phyloP scores from a whole-genome alignment of 2,329 filamentous ascomycete genomes.

The Ceratocystis ficicola region DNA sequence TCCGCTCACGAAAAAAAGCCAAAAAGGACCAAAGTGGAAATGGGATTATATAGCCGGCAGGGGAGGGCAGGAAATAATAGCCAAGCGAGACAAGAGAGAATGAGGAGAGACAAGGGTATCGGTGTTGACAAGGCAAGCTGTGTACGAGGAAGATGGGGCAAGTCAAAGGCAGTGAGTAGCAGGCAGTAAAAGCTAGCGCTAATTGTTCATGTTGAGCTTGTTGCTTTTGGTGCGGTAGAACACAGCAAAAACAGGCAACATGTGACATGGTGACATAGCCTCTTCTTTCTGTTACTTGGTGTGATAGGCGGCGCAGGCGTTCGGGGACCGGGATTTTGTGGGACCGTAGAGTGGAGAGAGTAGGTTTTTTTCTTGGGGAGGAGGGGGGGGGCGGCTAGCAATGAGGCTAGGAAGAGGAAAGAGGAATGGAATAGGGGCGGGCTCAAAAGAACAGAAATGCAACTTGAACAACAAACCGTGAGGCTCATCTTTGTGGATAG shows the following conservation, averaged over 20 bases:
- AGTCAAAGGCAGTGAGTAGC: too few relatives aligned
- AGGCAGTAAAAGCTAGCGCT: neutral
- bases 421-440: neutral
- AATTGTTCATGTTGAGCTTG: neutral
- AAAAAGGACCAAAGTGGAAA: slow-evolving; percentile 9
- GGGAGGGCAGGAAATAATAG: slow-evolving; percentile 3
- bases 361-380: neutral
- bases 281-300: neutral
- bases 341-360: slow-evolving; percentile 15
- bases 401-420: slow-evolving; percentile 9
- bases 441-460: too few relatives aligned
- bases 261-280: neutral
- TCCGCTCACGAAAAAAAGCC: slow-evolving; percentile 7
- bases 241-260: neutral
- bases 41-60: slow-evolving; percentile 7
- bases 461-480: too few relatives aligned
- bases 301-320: slow-evolving; percentile 14
- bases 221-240: neutral
- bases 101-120: slow-evolving; percentile 7
- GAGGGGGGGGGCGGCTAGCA: slow-evolving; percentile 4
- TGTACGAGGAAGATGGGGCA: too few relatives aligned
- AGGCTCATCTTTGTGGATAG: too few relatives aligned
- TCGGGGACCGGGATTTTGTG: slow-evolving; percentile 19
- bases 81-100: slow-evolving; percentile 11
- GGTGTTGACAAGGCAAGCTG: neutral